Evolutionary conservation across 768 basidiomycete species (phyloP).

Genomic region (Neoboletus magnificus): DNA sequence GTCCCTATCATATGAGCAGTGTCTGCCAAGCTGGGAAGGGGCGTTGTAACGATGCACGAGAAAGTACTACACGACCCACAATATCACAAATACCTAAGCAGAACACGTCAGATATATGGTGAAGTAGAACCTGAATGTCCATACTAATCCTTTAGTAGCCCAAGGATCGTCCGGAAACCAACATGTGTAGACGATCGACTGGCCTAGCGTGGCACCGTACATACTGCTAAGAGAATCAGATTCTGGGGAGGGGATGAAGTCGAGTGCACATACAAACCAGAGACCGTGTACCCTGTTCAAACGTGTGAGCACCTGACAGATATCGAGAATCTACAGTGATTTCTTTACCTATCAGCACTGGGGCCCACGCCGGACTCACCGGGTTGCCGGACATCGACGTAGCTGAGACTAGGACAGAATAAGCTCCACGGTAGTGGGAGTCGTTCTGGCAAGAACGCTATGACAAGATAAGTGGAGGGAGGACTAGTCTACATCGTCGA

Average conservation of each 20-base stretch:
- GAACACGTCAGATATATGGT: background rate
- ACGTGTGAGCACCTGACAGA: background rate
- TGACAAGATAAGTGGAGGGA: too few species aligned
- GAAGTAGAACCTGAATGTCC: background rate
- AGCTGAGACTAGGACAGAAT: background rate
- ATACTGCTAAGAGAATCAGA: background rate
- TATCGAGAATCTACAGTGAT: background rate
- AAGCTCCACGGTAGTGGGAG: background rate
- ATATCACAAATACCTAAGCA: background rate
- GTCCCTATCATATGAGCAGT: constrained; percentile 3
- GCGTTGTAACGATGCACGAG: background rate
- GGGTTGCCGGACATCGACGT: background rate
- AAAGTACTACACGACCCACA: background rate
- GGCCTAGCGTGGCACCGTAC: constrained; percentile 14
- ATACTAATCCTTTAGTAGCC: constrained; percentile 1
- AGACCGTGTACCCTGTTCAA: constrained; percentile 1
- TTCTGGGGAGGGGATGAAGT: background rate
- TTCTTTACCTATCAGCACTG: constrained; percentile 4
- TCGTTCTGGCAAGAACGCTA: background rate
- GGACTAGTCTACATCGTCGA: too few species aligned
- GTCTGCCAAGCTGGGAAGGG: background rate
- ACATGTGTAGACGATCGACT: background rate
- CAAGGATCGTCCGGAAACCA: constrained; percentile 11
- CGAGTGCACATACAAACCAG: constrained; percentile 2
- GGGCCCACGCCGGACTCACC: background rate